A percentile compares a stretch with the other conserved stretches of the same genome.
phyloP scores from a whole-genome alignment of 2,329 filamentous ascomycete species.

The Coniochaeta hoffmannii region DNA sequence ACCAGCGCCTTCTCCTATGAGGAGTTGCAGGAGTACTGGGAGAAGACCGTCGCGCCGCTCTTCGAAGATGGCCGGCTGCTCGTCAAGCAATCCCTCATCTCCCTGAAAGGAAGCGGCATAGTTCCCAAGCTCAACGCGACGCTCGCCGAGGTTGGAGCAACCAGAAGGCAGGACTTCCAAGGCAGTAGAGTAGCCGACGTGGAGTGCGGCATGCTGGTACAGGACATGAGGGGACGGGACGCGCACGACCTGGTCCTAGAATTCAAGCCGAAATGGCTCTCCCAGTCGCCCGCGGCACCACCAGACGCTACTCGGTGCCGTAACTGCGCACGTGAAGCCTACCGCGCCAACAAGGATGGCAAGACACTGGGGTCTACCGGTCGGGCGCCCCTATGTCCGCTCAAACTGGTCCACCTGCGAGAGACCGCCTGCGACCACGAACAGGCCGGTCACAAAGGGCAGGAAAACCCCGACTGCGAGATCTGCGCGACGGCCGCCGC shows the following conservation, averaged over 20 bases:
- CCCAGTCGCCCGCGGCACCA: constrained; percentile 68
- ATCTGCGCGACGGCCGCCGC: neutral
- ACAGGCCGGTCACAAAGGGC: too few relatives aligned
- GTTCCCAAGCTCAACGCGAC: constrained; percentile 42
- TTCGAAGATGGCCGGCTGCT: constrained; percentile 46
- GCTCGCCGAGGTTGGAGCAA: constrained; percentile 37
- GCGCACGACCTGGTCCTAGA: constrained; percentile 45
- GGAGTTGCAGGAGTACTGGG: constrained; percentile 39
- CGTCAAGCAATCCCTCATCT: constrained; percentile 47
- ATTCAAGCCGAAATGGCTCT: constrained; percentile 81
- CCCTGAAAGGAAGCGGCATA: constrained; percentile 33
- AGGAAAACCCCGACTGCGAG: neutral
- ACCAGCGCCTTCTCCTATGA: constrained; percentile 36
- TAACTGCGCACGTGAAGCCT: constrained; percentile 56
- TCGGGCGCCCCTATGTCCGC: neutral
- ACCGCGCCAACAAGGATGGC: constrained; percentile 19
- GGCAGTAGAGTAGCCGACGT: constrained; percentile 44
- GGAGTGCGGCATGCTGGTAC: constrained; percentile 62
- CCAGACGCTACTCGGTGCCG: constrained; percentile 56
- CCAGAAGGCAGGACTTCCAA: constrained; percentile 32
- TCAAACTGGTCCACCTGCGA: neutral
- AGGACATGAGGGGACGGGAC: constrained; percentile 56
- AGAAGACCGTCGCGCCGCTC: constrained; percentile 43
- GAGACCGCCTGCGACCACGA: neutral
- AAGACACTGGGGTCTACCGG: constrained; percentile 7